A percentile compares a stretch with the other conserved stretches of the same genome.
These are phyloP conservation scores for Austroboletus festivus DNA, from an alignment of 768 basidiomycete species.

Conservation along the genomic window DNA sequence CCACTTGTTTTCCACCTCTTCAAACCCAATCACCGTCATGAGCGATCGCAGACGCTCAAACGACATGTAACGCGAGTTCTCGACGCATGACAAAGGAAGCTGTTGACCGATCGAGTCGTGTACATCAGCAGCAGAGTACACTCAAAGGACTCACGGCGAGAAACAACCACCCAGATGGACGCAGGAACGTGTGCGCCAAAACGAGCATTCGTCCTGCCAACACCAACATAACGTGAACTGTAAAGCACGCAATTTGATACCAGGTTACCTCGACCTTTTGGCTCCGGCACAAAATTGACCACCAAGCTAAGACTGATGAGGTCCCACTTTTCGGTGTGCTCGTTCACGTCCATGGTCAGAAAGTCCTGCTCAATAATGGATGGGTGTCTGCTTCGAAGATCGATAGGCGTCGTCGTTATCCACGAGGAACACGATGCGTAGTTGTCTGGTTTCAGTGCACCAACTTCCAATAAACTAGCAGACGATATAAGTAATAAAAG, in stretches of 20 bases:
- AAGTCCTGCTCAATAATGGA: conserved; percentile 86
- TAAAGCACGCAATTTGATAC: too few species aligned
- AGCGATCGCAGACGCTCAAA: conserved; percentile 53
- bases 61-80: conserved; percentile 82
- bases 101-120: conserved; percentile 29
- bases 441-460: conserved; percentile 83
- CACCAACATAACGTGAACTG: background rate
- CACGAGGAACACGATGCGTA: conserved; percentile 63
- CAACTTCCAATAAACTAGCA: conserved; percentile 79
- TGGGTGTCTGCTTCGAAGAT: conserved; percentile 81
- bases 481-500: too few species aligned
- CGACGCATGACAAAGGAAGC: conserved; percentile 83
- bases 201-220: conserved; percentile 66
- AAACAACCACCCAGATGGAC: conserved; percentile 58
- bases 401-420: conserved; percentile 75
- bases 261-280: conserved; percentile 81
- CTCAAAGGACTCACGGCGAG: conserved; percentile 52
- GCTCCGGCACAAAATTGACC: conserved; percentile 81
- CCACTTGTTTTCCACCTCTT: conserved; percentile 56
- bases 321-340: conserved; percentile 64
- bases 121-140: background rate
- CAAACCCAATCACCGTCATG: conserved; percentile 65
- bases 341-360: conserved; percentile 51
- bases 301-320: conserved; percentile 84
- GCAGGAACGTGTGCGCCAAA: conserved; percentile 56